Evolutionary conservation across 805 yeast species (phyloP), one percentile per base, ranked within the genome.

Genomic region (Allodekkera sacchari): DNA sequence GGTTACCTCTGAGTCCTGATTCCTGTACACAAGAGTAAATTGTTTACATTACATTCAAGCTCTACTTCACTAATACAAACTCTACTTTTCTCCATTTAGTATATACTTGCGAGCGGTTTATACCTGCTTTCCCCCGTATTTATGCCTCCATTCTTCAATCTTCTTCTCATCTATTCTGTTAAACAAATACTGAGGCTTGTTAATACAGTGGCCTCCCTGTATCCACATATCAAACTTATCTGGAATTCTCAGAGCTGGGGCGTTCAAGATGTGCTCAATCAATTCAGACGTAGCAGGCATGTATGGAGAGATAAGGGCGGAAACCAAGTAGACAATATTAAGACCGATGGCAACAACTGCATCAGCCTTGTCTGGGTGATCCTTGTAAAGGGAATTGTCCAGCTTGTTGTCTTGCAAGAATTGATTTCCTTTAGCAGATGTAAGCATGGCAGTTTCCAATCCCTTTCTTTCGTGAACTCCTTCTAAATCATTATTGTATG

Each of bases 351-450:
- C 95, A 34, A 92, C 83, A 32, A 89, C 95, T 3, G 95, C 95
- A 51, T 87, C 96, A 10, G 95, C 74, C 49, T 74, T 76, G 21
- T 71, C 83, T 27, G 96, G 94, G 30, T 61, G 55, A 50, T 84
- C 74, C 34, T 75, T 72, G 59, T 77, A 84, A 43, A 88, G 66
- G 7, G 83, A 66, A 68, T 92, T 92, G 59, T 89, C 97, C 48
- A 92, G 71, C 63, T 88, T 88, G 64, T 88, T 87, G 31, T 89
- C 98, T 64, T 92, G 99, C 56, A 92, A 71, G 70, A 89, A 92
- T 57, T 70, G 82, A 63, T 92, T 92, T 59, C 98, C 98, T 48
- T 95, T 77, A 14, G 94, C 75, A 36, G 95, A 82, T 35, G 92
- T 65, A 20, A 83, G 68, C 96, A 92, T 87, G 39, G 95, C 95